Evolutionary conservation across 148 eudicot species (phyloP).

Genomic region (Spergularia marina): DNA sequence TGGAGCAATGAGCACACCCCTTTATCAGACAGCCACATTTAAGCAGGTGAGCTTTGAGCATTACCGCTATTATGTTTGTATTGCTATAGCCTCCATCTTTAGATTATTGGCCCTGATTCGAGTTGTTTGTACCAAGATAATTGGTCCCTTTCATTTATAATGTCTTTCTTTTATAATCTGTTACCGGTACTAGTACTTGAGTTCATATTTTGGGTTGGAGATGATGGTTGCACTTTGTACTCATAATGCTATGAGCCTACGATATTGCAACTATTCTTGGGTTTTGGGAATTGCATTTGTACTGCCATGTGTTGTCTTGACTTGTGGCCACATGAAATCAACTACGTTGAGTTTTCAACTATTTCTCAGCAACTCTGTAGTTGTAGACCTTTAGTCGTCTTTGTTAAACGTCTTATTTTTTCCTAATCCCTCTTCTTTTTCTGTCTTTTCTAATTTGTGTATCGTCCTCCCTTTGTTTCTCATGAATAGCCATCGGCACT

Average conservation of each 20-base stretch:
- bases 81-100: not conserved
- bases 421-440: not conserved
- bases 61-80: not conserved
- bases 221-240: not conserved
- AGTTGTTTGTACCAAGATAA: not conserved
- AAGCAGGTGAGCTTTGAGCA: conserved; percentile 61
- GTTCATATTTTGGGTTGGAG: not conserved
- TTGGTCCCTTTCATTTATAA: not conserved
- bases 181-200: not conserved
- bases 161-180: not conserved
- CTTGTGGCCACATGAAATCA: not conserved
- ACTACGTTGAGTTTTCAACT: not conserved
- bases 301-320: not conserved
- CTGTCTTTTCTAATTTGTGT: not conserved
- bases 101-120: not conserved
- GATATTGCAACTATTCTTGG: not conserved
- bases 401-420: not conserved
- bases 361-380: not conserved
- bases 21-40: conserved; percentile 95
- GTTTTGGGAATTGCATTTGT: not conserved
- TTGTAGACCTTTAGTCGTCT: too few species aligned
- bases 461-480: not conserved
- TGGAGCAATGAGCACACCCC: conserved; percentile 75
- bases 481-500: conserved; percentile 72
- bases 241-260: not conserved